These are phyloP conservation scores for Dacryopinax primogenitus DNA, from an alignment of 768 basidiomycete genomes.

Conservation along the genomic window DNA sequence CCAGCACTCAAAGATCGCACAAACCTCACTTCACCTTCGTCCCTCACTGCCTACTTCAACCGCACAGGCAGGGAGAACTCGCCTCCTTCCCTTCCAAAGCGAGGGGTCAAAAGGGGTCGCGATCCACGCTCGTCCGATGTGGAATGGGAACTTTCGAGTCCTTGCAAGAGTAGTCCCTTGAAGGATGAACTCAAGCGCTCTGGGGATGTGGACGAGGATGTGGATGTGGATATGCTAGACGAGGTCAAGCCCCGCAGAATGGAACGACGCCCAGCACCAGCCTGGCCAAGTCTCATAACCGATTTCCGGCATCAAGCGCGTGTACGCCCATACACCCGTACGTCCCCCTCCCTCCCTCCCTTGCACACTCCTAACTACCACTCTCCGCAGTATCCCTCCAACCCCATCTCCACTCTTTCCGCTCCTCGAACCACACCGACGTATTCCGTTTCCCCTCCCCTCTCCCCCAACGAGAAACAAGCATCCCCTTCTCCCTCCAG, in stretches of 20 bases:
- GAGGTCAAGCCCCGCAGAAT: neutral
- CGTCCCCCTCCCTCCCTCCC: neutral
- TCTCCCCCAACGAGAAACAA: neutral
- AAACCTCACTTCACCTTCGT: neutral
- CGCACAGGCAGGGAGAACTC: neutral
- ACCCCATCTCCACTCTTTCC: slow-evolving; percentile 1
- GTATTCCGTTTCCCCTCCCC: neutral
- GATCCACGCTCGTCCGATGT: neutral
- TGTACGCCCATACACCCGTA: neutral
- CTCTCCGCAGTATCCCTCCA: neutral
- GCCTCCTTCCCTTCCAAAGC: neutral
- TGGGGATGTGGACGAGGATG: neutral
- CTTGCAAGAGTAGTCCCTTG: neutral
- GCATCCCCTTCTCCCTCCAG: neutral
- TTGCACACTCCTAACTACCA: neutral
- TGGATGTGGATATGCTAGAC: neutral
- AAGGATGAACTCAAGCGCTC: neutral
- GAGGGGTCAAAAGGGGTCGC: neutral
- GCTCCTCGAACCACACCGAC: slow-evolving; percentile 5
- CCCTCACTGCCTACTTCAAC: neutral
- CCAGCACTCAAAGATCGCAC: neutral
- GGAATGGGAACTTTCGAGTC: neutral
- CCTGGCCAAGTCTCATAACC: neutral
- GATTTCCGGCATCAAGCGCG: neutral
- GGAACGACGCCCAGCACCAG: neutral